A percentile compares a stretch with the other conserved stretches of the same genome.
These are phyloP conservation scores for Aspergillus sp. DNA, from an alignment of 2,329 filamentous ascomycete species.

Conservation along the genomic window DNA sequence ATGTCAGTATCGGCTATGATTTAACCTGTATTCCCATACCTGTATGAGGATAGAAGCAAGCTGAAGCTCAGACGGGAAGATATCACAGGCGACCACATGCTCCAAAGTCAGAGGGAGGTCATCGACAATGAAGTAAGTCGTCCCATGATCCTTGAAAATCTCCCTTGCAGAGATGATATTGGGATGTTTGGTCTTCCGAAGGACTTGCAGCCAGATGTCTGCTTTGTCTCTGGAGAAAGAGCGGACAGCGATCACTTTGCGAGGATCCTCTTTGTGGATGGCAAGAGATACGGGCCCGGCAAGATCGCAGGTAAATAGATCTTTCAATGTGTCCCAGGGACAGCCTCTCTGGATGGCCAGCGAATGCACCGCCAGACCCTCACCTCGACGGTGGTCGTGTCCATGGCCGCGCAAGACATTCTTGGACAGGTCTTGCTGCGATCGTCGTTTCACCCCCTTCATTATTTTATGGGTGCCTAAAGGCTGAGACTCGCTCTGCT, in stretches of 20 bases:
- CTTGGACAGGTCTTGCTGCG: not conserved
- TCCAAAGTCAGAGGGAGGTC: slow-evolving; percentile 14
- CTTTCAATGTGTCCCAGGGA: not conserved
- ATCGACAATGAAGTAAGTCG: not conserved
- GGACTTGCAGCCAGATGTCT: not conserved
- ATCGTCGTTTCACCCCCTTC: not conserved
- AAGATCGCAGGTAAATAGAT: slow-evolving; percentile 11
- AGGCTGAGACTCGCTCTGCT: not conserved
- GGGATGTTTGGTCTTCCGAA: slow-evolving; percentile 11
- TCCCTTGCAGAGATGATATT: slow-evolving; percentile 6
- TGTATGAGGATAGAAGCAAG: slow-evolving; percentile 20
- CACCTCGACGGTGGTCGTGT: not conserved
- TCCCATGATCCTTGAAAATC: slow-evolving; percentile 1
- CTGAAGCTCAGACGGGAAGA: slow-evolving; percentile 16
- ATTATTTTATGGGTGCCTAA: not conserved
- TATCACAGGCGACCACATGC: slow-evolving; percentile 16
- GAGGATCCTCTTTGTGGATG: slow-evolving; percentile 2
- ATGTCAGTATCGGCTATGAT: slow-evolving; percentile 1
- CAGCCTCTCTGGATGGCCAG: not conserved
- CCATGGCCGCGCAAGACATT: not conserved
- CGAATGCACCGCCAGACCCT: not conserved
- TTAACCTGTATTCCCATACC: slow-evolving; percentile 11
- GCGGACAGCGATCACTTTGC: not conserved
- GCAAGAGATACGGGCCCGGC: slow-evolving; percentile 11
- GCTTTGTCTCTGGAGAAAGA: not conserved